Percentiles rank a stretch among this genome's conserved stretches.
phyloP scores from a whole-genome alignment of 2,329 filamentous ascomycete genomes.

The Emmonsiellopsis sp. region DNA sequence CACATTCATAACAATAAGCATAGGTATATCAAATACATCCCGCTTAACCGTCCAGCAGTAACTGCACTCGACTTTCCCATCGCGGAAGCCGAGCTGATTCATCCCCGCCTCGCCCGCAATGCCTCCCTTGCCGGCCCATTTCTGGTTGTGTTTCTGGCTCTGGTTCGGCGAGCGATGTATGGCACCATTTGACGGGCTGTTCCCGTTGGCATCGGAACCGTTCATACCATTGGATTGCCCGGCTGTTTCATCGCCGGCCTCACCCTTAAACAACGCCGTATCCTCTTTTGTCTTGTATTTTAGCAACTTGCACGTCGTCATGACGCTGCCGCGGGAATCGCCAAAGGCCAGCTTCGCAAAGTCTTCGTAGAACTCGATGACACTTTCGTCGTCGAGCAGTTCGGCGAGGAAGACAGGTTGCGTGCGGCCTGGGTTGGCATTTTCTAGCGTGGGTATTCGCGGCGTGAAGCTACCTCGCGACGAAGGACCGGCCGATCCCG shows the following conservation, averaged over 20 bases:
- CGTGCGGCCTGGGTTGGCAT: conserved; percentile 39
- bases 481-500: conserved; percentile 29
- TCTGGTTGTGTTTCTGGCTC: conserved; percentile 44
- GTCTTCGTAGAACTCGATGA: conserved; percentile 92
- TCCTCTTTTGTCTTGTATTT: conserved; percentile 76
- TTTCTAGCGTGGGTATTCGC: conserved; percentile 27
- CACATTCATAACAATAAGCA: conserved; percentile 97
- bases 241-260: conserved; percentile 38
- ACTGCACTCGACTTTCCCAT: conserved; percentile 87
- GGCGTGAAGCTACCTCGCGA: conserved; percentile 43
- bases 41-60: conserved; percentile 97
- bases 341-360: conserved; percentile 89
- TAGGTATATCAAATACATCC: conserved; percentile 96
- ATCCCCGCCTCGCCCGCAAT: conserved; percentile 56
- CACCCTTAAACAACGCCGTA: conserved; percentile 32
- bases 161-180: conserved; percentile 41
- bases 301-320: conserved; percentile 72
- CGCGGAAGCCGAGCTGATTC: conserved; percentile 66
- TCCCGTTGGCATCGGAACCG: conserved; percentile 11
- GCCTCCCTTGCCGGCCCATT: conserved; percentile 30
- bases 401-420: conserved; percentile 88
- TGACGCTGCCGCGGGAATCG: conserved; percentile 77
- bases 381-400: conserved; percentile 84
- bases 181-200: neutral
- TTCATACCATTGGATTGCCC: neutral